Evolutionary conservation across 257 asterid species (phyloP), one percentile per base, ranked within the genome.

Genomic region (Plantago elongata): DNA sequence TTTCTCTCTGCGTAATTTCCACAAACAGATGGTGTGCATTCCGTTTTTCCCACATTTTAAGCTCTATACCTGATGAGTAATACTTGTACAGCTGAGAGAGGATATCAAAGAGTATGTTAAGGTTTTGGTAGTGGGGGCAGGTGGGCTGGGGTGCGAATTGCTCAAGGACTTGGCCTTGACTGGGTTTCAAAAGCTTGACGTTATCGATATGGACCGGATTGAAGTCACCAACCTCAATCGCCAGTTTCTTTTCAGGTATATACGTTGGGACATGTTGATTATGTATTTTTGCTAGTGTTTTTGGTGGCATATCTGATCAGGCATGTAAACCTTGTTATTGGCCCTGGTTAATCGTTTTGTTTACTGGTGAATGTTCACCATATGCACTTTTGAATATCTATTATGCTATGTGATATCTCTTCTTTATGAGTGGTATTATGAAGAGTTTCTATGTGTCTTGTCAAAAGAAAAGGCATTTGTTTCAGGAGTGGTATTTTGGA

Each of bases 81-180:
- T 5, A 44, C 27, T 62, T 17, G 45, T 61, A 68, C 66, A 93
- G 99, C 76, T 89, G 81, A 84, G 95, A 55, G 95, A 82, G 47
- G 99, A 83, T 68, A 67, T 93, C 34, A 89, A 82, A 74, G 95
- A 89, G 74, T 82, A 69, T 71, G 90, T 71, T 63, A 93, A 68
- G 61, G 87, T 89, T 45, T 79, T 93, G 87, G 97, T 89, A 78
- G 94, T 89, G 62, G 99, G 99, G 45, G 97, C 97, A 13, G 99
- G 97, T 71, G 99, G 99, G 47, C 83, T 93, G 76, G 99, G 99
- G 63, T 89, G 97, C 74, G 99, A 93, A 64, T 82, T 93, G 84
- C 86, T 89, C 0, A 89, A 93, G 84, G 99, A 93, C 69, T 81
- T 93, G 87, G 97, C 99, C 15, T 72, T 93, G 51, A 80, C 96